Base-by-base conservation (phyloP, 2,329 filamentous ascomycete species). In the Penicillium olsonii region DNA sequence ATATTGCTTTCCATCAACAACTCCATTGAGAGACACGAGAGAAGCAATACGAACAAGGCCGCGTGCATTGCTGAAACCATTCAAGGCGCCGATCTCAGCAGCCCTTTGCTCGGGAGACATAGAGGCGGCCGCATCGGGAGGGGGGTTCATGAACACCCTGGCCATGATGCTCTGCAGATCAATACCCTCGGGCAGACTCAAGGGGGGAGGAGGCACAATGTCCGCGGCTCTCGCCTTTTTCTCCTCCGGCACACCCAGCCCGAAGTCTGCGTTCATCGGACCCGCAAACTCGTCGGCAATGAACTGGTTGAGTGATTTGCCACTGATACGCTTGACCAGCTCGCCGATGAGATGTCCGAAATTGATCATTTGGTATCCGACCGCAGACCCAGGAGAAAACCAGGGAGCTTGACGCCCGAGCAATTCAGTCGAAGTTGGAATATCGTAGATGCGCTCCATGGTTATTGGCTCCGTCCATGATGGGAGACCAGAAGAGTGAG, bases 21-120 rank as follows among this genome's bases (percentile, higher is more conserved):
- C 47, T 0, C 72, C 72, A 10, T 63, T 60, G 0, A 67, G 52
- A 3, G 73, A 59, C 15, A 77, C 60, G 5, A 68, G 48, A 5
- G 73, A 74, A 7, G 77, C 61, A 17, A 81, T 74, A 1, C 65
- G 65, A 5, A 68, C 71, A 19, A 81, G 41, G 0, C 66, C 68
- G 4, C 70, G 65, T 10, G 77, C 75, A 52, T 80, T 81, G 1
- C 61, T 56, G 44, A 78, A 72, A 1, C 78, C 78, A 50, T 77
- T 78, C 1, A 62, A 55, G 0, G 71, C 71, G 0, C 75, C 75
- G 4, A 78, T 56, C 41, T 76, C 75, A 2, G 69, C 64, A 0
- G 55, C 54, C 18, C 74, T 67, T 65, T 76, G 78, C 0, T 26
- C 59, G 0, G 66, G 57, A 0, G 64, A 68, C 17, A 55, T 60